Evolutionary conservation across 2,329 filamentous ascomycete genomes (phyloP), one percentile per base, ranked within the genome.

Genomic region (Graphilbum sp.): DNA sequence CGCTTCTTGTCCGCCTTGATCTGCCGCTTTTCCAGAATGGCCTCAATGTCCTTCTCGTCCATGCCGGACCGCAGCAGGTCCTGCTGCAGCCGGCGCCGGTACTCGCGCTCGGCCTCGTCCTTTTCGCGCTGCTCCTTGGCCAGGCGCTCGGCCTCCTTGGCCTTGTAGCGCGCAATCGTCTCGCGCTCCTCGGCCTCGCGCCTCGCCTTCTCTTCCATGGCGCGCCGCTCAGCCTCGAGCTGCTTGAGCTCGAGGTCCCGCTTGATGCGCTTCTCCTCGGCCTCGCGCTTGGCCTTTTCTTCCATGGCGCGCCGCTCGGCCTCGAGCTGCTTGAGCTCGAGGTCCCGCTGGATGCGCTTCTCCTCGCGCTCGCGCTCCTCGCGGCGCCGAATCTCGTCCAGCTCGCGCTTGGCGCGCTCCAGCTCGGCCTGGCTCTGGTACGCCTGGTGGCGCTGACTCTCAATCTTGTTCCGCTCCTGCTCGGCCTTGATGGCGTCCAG

Each of bases 21-120:
- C 49, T 66, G 68, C 49, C 72, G 63, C 48, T 71, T 72, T 47
- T 70, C 66, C 38, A 76, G 52, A 43, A 78, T 69, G 17, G 70
- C 69, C 32, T 62, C 57, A 45, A 78, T 75, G 43, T 67, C 64
- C 45, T 66, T 64, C 47, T 75, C 69, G 47, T 68, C 64, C 32
- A 78, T 57, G 3, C 74, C 73, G 2, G 72, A 69, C 35, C 67
- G 66, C 41, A 69, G 54, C 29, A 79, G 56, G 36, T 75, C 65
- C 45, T 75, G 68, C 47, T 70, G 67, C 34, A 78, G 55, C 31
- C 67, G 63, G 20, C 59, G 58, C 49, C 67, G 62, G 46, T 71
- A 75, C 47, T 75, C 63, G 43, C 58, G 60, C 34, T 77, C 68
- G 31, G 56, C 58, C 41, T 60, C 51, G 41, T 66, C 67, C 38